phyloP scores from a whole-genome alignment of 208 protist species.

The Trypanosomatidae sp. region DNA sequence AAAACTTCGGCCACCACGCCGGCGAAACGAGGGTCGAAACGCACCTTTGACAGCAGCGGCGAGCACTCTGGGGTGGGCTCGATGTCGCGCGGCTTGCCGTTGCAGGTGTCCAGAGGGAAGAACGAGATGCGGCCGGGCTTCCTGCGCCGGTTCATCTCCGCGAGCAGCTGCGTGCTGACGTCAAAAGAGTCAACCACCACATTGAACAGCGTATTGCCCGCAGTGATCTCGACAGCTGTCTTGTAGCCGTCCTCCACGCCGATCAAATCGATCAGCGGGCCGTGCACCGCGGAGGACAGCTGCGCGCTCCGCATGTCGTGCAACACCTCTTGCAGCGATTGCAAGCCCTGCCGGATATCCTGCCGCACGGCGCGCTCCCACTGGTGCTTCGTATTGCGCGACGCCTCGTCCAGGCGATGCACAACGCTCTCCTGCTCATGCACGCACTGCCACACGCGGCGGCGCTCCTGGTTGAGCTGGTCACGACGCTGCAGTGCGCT shows the following conservation, averaged over 20 bases:
- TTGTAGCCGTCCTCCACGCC: slow-evolving; percentile 81
- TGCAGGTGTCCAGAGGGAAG: slow-evolving; percentile 96
- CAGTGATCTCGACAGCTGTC: slow-evolving; percentile 95
- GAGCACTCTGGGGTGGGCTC: slow-evolving; percentile 54
- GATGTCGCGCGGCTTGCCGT: slow-evolving; percentile 38
- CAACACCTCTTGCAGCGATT: slow-evolving; percentile 74
- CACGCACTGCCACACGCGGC: slow-evolving; percentile 76
- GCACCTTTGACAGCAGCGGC: slow-evolving; percentile 80
- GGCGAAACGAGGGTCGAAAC: slow-evolving; percentile 73
- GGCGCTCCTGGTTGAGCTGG: slow-evolving; percentile 64
- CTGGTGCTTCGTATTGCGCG: slow-evolving; percentile 41
- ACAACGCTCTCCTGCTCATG: slow-evolving; percentile 73
- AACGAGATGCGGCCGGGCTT: slow-evolving; percentile 96
- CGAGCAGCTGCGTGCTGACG: slow-evolving; percentile 86
- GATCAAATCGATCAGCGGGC: slow-evolving; percentile 97
- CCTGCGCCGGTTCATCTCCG: slow-evolving; percentile 87
- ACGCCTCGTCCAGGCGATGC: slow-evolving; percentile 52
- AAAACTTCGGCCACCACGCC: slow-evolving; percentile 93
- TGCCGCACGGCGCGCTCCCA: slow-evolving; percentile 68
- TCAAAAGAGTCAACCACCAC: slow-evolving; percentile 98
- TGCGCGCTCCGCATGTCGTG: slow-evolving; percentile 48
- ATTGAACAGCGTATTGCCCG: slow-evolving; percentile 96
- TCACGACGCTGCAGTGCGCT: slow-evolving; percentile 44
- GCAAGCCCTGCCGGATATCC: slow-evolving; percentile 86
- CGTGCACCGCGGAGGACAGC: slow-evolving; percentile 86